phyloP scores from a whole-genome alignment of 192 early-diverging fungal species.

The Podila horticola region DNA sequence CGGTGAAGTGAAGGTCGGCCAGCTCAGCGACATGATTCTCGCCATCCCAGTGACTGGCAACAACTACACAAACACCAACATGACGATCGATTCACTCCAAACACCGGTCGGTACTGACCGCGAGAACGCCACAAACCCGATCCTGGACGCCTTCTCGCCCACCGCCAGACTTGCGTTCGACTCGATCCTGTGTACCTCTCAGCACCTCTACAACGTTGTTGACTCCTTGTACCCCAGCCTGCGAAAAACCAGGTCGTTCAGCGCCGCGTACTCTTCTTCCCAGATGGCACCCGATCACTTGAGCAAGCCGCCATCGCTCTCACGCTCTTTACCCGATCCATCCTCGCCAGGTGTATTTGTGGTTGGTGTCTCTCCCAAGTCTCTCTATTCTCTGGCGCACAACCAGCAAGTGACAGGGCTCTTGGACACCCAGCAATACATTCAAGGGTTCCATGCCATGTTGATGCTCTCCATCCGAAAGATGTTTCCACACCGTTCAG shows the following conservation, averaged over 20 bases:
- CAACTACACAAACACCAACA: conserved; percentile 11
- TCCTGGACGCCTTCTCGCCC: conserved; percentile 15
- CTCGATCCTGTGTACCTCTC: conserved; percentile 39
- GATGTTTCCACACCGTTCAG: conserved; percentile 37
- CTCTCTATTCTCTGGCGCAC: conserved; percentile 21
- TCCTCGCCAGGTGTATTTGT: conserved; percentile 35
- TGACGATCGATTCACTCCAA: not conserved
- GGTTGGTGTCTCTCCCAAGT: conserved; percentile 23
- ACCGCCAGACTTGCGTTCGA: conserved; percentile 18
- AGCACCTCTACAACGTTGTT: conserved; percentile 25
- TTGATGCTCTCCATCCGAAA: conserved; percentile 27
- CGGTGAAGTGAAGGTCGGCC: conserved; percentile 20
- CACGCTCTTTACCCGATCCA: conserved; percentile 11
- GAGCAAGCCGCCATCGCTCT: not conserved
- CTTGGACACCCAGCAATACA: conserved; percentile 31
- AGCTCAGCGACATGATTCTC: conserved; percentile 25
- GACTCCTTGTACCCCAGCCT: conserved; percentile 11
- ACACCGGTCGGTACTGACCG: not conserved
- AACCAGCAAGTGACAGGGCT: conserved; percentile 20
- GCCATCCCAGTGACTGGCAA: conserved; percentile 11
- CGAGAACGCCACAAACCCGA: not conserved
- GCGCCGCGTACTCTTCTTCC: not conserved
- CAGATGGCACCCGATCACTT: not conserved
- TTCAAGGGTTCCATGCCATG: conserved; percentile 39
- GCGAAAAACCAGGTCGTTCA: not conserved